Evolutionary conservation across 2,329 filamentous ascomycete genomes (phyloP), one percentile per base, ranked within the genome.

Genomic region (Aspergillus neotritici): DNA sequence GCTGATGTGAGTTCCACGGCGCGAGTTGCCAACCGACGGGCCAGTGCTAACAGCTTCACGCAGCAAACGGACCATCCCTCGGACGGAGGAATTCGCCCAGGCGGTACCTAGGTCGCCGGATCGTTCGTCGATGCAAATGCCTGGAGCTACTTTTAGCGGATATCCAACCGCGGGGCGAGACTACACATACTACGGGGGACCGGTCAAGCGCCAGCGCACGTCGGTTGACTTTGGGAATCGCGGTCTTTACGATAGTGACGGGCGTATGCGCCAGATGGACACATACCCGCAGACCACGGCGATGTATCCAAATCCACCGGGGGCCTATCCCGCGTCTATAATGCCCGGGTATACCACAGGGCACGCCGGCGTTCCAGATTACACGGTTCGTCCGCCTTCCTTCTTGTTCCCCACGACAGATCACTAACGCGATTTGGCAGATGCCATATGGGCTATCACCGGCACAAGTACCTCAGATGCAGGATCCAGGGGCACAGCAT

Each of bases 121-220:
- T 40, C 63, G 65, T 10, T 54, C 64, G 16, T 49, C 61, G 9
- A 59, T 67, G 16, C 63, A 63, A 35, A 65, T 67, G 40, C 52
- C 62, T 25, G 55, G 55, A 21, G 57, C 54, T 32, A 51, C 55
- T n/a, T 65, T 60, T 41, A 44, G 52, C 15, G 59, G 57, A 5
- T 68, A 68, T 46, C 58, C 64, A 28, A 40, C 61, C 21, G 34
- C 62, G 14, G 49, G 45, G 41, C 48, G 61, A 47, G 66, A 69
- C 35, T 69, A 67, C 38, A 44, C 52, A 11, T 66, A 65, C 40
- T 65, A 65, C 37, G 55, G 55, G 5, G 53, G 50, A 21, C 58
- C 66, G 2, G 55, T 61, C 34, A 69, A 69, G 45, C 65, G 66
- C 14, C 58, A 65, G 44, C 64, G 66, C 16, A 68, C 65, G 12